Evolutionary conservation across 371 early-diverging fungal genomes (phyloP).

Genomic region (Mucor piriformis): DNA sequence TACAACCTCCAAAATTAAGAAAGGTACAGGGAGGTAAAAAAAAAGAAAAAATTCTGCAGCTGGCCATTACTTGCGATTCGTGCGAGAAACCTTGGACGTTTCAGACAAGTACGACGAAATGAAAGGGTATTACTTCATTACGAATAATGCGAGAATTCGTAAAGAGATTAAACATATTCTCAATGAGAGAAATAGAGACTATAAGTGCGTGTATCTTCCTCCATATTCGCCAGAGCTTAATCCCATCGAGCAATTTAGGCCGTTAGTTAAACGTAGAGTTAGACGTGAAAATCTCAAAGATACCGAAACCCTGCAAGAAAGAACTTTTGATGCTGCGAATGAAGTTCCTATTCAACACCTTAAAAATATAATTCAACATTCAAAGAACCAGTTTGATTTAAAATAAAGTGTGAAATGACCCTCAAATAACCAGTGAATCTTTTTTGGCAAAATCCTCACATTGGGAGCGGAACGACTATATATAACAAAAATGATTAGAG

Average conservation of each 20-base stretch:
- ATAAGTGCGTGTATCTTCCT: constrained; percentile 17
- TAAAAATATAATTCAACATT: constrained; percentile 15
- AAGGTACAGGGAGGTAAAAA: constrained; percentile 10
- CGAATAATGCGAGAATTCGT: constrained; percentile 19
- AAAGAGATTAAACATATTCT: constrained; percentile 8
- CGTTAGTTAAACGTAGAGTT: constrained; percentile 17
- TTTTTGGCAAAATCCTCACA: constrained; percentile 5
- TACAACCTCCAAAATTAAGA: constrained; percentile 7
- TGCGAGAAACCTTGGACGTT: constrained; percentile 12
- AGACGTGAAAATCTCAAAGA: constrained; percentile 1
- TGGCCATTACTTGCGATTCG: constrained; percentile 15
- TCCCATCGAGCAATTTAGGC: constrained; percentile 12
- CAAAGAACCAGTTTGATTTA: constrained; percentile 12
- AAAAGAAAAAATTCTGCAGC: constrained; percentile 10
- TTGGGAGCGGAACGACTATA: no score
- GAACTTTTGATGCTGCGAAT: constrained; percentile 19
- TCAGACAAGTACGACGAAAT: constrained; percentile 10
- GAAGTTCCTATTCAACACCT: constrained; percentile 17
- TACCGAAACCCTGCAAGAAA: constrained; percentile 17
- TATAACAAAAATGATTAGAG: no score
- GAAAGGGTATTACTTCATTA: constrained; percentile 14
- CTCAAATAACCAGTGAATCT: background rate
- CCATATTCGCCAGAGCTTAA: constrained; percentile 17
- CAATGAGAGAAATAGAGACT: constrained; percentile 12
- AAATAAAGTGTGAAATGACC: constrained; percentile 3